Evolutionary conservation across 306 rosid genomes (phyloP).

Genomic region (Biancaea sappan): DNA sequence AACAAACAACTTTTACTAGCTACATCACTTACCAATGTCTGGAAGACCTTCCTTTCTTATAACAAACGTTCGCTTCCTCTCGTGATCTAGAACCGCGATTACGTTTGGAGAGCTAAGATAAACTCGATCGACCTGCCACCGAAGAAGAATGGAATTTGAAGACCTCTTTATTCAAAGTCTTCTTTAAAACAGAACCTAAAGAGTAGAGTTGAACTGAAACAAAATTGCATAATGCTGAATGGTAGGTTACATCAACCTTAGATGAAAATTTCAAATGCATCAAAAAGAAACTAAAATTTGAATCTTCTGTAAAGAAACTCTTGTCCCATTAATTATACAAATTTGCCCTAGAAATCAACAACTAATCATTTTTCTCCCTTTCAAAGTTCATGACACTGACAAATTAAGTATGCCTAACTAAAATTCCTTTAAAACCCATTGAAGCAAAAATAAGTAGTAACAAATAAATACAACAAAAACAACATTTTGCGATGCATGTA

Average conservation of each 20-base stretch:
- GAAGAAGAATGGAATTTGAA: conserved; percentile 18
- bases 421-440: not conserved
- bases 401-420: not conserved
- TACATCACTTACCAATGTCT: conserved; percentile 73
- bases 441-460: not conserved
- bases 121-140: conserved; percentile 81
- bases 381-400: no score
- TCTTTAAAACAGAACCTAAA: not conserved
- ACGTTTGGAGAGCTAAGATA: conserved; percentile 77
- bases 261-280: conserved; percentile 9
- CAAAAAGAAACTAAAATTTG: conserved; percentile 4
- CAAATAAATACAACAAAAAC: not conserved
- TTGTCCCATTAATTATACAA: not conserved
- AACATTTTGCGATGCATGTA: not conserved
- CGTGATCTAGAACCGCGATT: conserved; percentile 88
- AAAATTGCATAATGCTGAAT: not conserved
- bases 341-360: not conserved
- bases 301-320: not conserved
- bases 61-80: conserved; percentile 75
- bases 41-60: conserved; percentile 95
- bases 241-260: not conserved
- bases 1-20: not conserved
- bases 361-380: not conserved
- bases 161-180: conserved; percentile 3
- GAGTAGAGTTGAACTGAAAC: conserved; percentile 3